Conservation (phyloP, 2,329 filamentous ascomycete species). For the Fusarium sp. region DNA sequence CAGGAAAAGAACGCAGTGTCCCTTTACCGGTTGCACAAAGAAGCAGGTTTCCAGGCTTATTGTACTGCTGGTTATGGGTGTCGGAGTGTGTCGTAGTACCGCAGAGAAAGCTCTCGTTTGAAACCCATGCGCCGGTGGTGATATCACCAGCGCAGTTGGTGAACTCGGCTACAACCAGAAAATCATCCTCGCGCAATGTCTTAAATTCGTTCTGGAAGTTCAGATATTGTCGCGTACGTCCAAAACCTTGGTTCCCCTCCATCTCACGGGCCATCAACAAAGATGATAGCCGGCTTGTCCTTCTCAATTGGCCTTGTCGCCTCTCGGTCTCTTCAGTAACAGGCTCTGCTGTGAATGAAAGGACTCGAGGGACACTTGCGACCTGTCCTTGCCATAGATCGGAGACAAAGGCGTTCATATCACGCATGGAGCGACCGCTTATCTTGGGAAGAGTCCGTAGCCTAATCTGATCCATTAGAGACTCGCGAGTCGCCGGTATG, state of each 20-base stretch:
- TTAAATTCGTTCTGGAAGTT: conserved; percentile 63
- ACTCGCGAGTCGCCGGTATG: conserved; percentile 34
- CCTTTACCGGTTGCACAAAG: conserved; percentile 63
- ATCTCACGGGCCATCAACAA: conserved; percentile 65
- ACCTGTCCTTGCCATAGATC: conserved; percentile 49
- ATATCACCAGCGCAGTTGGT: conserved; percentile 74
- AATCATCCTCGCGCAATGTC: conserved; percentile 63
- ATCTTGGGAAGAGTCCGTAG: not conserved
- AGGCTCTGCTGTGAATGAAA: conserved; percentile 45
- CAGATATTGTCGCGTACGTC: conserved; percentile 56
- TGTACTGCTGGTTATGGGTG: conserved; percentile 74
- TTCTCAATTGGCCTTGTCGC: conserved; percentile 20
- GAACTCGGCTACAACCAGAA: conserved; percentile 67
- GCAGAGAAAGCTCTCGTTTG: conserved; percentile 67
- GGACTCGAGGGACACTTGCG: conserved; percentile 31
- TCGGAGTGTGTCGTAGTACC: conserved; percentile 74
- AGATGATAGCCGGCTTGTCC: conserved; percentile 52
- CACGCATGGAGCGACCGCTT: conserved; percentile 10
- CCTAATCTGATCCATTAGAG: conserved; percentile 32
- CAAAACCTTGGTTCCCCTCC: conserved; percentile 60
- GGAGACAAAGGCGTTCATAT: conserved; percentile 30
- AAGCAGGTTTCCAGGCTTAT: conserved; percentile 72
- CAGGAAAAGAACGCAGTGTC: conserved; percentile 64
- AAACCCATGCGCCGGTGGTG: conserved; percentile 69
- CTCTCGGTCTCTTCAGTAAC: conserved; percentile 24